Base-by-base conservation (phyloP, 352 stramenopile genomes). In the Globisporangium echinulatum region DNA sequence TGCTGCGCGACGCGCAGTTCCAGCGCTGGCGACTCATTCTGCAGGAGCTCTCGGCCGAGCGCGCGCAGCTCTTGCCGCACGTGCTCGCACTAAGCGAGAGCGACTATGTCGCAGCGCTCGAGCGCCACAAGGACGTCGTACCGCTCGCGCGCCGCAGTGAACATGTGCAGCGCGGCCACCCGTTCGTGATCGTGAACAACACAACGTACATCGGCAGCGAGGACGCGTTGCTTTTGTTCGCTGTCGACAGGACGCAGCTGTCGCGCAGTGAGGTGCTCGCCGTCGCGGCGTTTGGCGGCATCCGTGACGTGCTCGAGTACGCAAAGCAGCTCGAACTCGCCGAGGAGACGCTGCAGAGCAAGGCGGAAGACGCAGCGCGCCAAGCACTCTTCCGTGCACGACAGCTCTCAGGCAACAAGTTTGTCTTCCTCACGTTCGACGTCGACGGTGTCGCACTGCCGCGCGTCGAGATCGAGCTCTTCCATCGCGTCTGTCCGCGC, bases 401-500 rank as follows among this genome's bases (percentile, higher is more conserved):
- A 1, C 71, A 83, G 17, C 67, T 75, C 25, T 76, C 79, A 2
- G 79, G 74, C 39, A 81, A 83, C 46, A 56, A 71, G n/a, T 86
- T 75, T 49, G 81, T 70, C 40, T 89, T 74, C 56, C 54, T 91
- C 25, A 68, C 85, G 7, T 86, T 91, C 62, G 72, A 74, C 3
- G 61, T 91, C 7, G 79, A 89, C 60, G 73, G 79, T 13, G 61
- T 78, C n/a, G 71, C 75, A 3, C 55, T 89, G 5, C 81, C 81
- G 4, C 67, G 72, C 5, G 74, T 94, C 17, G 76, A 91, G 42
- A 69, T 94, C 13, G 84, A 94, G 62, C 58, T 94, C 13, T 91
- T 80, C 44, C 59, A 81, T 5, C 63, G 62, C 43, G 56, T 85
- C 2, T 94, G 82, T 33, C 80, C 84, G 7, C 70, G 71, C 46